Evolutionary conservation across 2,329 filamentous ascomycete genomes (phyloP), one percentile per base, ranked within the genome.

Genomic region (Sordariomycetes sp.): DNA sequence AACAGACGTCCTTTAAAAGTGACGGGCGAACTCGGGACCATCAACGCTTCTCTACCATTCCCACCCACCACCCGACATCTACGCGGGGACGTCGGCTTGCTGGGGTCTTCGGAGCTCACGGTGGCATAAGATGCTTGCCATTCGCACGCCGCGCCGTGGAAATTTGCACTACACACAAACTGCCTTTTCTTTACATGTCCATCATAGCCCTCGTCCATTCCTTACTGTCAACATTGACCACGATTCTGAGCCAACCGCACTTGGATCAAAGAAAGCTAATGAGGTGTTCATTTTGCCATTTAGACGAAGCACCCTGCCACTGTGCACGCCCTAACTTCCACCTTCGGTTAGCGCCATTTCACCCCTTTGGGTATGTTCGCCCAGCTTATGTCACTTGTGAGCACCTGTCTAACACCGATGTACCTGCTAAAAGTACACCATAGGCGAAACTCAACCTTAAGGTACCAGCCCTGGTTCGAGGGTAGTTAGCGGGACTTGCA

Each of bases 331-430:
- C 45, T 22, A 24, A 13, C 13, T 50, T 20, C 45, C 45, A 20
- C 20, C 10, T 50, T 56, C 28, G 54, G 54, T 56, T 56, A 56
- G 54, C 25, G 54, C 35, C 36, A 32, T 35, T 50, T 56, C 42
- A 24, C 54, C 22, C 15, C 24, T 57, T 57, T 34, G 34, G 15
- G 39, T n/a, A 53, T 35, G 51, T 48, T 28, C 25, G 51, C 24
- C 50, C 42, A 34, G 56, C 56, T 48, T 17, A 48, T 54, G 17
- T 24, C 50, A 42, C 10, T 2, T 34, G 22, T 10, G 24, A 22
- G 3, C 20, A 50, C 12, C 12, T 50, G 22, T 20, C 45, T 50
- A 50, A 50, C 45, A 50, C 2, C 4, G 5, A 12, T 10, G 20
- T 10, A 24, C 45, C 22, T 10, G 22, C n/a, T 50, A 8, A 48